Base-by-base conservation (phyloP, 345 rosid species). In the Diplotaxis tenuifolia region DNA sequence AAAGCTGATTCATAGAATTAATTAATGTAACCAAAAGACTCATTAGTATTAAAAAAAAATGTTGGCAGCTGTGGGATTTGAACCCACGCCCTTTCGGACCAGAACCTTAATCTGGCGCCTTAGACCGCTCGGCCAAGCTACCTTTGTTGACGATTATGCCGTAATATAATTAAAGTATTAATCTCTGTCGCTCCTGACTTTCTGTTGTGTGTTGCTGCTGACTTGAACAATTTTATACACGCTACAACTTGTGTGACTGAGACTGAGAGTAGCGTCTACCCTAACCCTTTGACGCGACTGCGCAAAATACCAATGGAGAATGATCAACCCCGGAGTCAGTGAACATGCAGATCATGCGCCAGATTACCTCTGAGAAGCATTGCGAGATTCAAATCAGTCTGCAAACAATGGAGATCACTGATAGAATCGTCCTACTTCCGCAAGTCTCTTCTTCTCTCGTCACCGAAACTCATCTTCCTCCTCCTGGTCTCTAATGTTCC, bases 81-180 rank as follows among this genome's bases (percentile, higher is more conserved):
- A 95, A 92, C 98, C 93, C 96, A 95, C 98, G 94, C 97, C 99
- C 98, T 92, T 89, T 82, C 98, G 91, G 96, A 92, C 94, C 93
- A 90, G 96, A 90, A 94, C 97, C 99, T 92, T 88, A 92, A 88
- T 92, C 93, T 89, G 96, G 93, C 97, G 97, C 96, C 96, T 91
- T 92, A 88, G 96, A 91, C 96, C 99, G 90, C 97, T 95, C 96
- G 96, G 96, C 97, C 93, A 92, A 95, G n/a, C n/a, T n/a, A n/a
- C n/a, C n/a, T n/a, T n/a, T n/a, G n/a, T n/a, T n/a, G n/a, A n/a
- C n/a, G n/a, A n/a, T n/a, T n/a, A n/a, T n/a, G n/a, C n/a, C n/a
- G n/a, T n/a, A n/a, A n/a, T n/a, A n/a, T n/a, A n/a, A n/a, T n/a
- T n/a, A n/a, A n/a, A n/a, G n/a, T n/a, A n/a, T n/a, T n/a, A n/a